phyloP scores from a whole-genome alignment of 345 rosid species.

The Citrus inodora region DNA sequence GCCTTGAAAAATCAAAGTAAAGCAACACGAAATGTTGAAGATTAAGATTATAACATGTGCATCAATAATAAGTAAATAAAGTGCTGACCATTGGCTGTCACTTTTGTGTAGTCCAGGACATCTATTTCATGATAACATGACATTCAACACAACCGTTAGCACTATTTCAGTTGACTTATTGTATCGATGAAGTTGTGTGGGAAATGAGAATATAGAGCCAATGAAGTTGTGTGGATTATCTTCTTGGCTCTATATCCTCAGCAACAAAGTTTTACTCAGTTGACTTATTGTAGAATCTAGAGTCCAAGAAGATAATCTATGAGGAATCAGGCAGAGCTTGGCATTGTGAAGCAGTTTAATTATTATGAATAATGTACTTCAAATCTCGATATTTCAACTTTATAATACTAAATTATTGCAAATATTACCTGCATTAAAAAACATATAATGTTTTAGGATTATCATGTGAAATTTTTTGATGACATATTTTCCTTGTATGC shows the following conservation, averaged over 20 bases:
- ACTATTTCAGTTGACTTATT: not conserved
- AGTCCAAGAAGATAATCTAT: constrained; percentile 88
- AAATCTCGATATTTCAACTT: constrained; percentile 95
- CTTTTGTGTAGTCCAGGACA: constrained; percentile 62
- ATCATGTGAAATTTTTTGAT: not conserved
- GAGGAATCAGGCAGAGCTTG: constrained; percentile 93
- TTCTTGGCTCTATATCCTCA: too few relatives aligned
- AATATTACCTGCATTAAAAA: too few relatives aligned
- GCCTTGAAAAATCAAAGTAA: not conserved
- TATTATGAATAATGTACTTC: constrained; percentile 77
- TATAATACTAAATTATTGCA: constrained; percentile 4
- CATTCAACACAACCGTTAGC: constrained; percentile 21
- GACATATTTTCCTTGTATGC: constrained; percentile 18
- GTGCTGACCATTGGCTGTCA: constrained; percentile 67
- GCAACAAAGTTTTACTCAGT: too few relatives aligned
- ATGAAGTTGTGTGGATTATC: too few relatives aligned
- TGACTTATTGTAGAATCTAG: constrained; percentile 70
- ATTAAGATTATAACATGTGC: not conserved
- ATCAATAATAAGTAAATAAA: constrained; percentile 1
- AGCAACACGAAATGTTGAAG: not conserved
- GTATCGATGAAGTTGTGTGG: not conserved
- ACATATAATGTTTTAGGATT: not conserved
- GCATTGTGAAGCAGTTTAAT: constrained; percentile 84
- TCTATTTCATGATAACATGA: constrained; percentile 77
- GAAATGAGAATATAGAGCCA: constrained; percentile 43